These are phyloP conservation scores for Tetratostichococcus sp. DNA, from an alignment of 139 green algal species.

Conservation along the genomic window DNA sequence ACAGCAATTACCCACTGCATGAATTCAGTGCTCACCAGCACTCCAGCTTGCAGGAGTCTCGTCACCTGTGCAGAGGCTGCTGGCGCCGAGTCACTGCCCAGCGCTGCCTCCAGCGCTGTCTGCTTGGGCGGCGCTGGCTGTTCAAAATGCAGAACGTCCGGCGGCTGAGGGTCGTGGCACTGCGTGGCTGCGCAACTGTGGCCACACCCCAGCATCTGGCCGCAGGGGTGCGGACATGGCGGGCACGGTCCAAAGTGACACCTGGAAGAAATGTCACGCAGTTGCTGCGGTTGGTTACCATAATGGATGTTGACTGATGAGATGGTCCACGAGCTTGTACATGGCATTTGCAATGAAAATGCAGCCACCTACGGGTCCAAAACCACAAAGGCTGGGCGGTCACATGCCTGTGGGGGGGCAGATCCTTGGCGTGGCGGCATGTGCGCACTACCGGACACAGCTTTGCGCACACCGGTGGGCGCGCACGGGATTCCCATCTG, in stretches of 20 bases:
- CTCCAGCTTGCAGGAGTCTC: not conserved
- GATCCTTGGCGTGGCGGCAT: not conserved
- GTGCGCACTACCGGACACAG: conserved; percentile 55
- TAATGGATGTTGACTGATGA: no score
- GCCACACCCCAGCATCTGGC: conserved; percentile 38
- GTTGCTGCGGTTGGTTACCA: no score
- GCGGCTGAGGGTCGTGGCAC: conserved; percentile 63
- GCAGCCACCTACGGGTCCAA: no score
- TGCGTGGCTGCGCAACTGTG: conserved; percentile 42
- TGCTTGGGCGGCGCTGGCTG: conserved; percentile 36
- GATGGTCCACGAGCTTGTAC: no score
- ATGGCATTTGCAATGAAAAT: no score
- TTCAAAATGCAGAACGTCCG: conserved; percentile 37
- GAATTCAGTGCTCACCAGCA: no score
- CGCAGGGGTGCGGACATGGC: conserved; percentile 58
- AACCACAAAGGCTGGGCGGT: no score
- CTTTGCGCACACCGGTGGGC: conserved; percentile 52
- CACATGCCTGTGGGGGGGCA: conserved; percentile 38
- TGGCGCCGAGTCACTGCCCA: not conserved
- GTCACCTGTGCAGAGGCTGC: not conserved
- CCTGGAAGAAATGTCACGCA: no score
- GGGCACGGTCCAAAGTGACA: conserved; percentile 84
- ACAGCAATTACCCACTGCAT: no score
- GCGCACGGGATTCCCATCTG: conserved; percentile 40
- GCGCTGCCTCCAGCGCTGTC: not conserved